phyloP scores from a whole-genome alignment of 2,329 filamentous ascomycete species.

The Ciborinia camelliae region DNA sequence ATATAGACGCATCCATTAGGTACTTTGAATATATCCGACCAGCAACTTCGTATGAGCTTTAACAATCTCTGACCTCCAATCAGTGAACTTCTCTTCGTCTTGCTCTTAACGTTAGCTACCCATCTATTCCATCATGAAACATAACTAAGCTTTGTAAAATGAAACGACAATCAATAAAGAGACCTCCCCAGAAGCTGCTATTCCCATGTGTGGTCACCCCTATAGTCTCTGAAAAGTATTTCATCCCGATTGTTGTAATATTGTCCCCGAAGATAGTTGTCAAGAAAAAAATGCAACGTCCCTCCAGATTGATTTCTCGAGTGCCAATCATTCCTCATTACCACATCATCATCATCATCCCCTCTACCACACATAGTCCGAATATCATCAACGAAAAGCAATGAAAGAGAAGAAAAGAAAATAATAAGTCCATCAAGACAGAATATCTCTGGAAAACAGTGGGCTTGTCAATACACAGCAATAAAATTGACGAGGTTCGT shows the following conservation, averaged over 20 bases:
- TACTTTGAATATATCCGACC: background rate
- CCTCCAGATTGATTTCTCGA: background rate
- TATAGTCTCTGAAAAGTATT: background rate
- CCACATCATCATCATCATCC: background rate
- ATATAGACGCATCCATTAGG: background rate
- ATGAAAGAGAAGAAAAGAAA: background rate
- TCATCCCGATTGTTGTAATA: constrained; percentile 20
- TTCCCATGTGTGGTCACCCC: constrained; percentile 29
- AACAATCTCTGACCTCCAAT: constrained; percentile 2
- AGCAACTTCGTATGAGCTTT: constrained; percentile 1
- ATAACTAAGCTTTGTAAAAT: constrained; percentile 10
- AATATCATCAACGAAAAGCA: constrained; percentile 14
- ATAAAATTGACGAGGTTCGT: constrained; percentile 1
- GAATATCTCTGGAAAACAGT: constrained; percentile 14
- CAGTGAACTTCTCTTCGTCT: background rate
- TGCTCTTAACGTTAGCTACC: constrained; percentile 2
- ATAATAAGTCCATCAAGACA: background rate
- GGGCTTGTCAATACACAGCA: constrained; percentile 1
- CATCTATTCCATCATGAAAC: constrained; percentile 8
- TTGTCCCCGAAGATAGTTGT: constrained; percentile 14
- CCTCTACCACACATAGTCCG: background rate
- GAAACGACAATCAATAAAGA: constrained; percentile 21
- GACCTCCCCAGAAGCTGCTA: constrained; percentile 38
- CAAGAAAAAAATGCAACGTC: constrained; percentile 15
- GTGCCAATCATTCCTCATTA: constrained; percentile 10